phyloP scores from a whole-genome alignment of 257 asterid genomes.

The Forsythia viridissima region DNA sequence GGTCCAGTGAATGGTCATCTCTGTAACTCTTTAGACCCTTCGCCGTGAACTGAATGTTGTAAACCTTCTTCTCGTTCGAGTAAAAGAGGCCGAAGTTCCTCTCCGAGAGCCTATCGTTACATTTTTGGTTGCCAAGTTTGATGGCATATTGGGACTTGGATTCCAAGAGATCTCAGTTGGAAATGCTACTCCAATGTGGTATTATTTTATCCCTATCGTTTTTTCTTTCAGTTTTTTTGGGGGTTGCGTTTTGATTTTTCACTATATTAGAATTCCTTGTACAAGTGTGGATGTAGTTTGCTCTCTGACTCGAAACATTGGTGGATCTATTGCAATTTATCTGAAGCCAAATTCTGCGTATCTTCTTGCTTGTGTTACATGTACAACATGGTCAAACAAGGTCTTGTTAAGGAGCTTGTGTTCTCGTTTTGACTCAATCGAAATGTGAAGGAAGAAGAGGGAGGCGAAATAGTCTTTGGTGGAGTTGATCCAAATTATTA shows the following conservation, averaged over 20 bases:
- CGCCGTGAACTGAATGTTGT: too few species aligned
- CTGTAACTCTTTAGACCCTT: too few species aligned
- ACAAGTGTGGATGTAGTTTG: neutral
- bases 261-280: neutral
- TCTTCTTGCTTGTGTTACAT: constrained; percentile 35
- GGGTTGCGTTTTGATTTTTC: neutral
- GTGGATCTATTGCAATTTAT: constrained; percentile 2
- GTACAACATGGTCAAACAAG: constrained; percentile 93
- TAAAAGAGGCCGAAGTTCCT: too few species aligned
- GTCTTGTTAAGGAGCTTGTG: constrained; percentile 82
- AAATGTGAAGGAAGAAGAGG: constrained; percentile 64
- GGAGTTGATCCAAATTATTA: constrained; percentile 89
- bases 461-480: constrained; percentile 94
- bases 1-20: too few species aligned
- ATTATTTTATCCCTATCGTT: constrained; percentile 10
- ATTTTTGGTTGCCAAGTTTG: constrained; percentile 93
- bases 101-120: constrained; percentile 87
- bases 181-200: constrained; percentile 87
- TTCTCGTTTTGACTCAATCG: constrained; percentile 98
- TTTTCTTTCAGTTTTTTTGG: neutral
- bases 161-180: constrained; percentile 94
- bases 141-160: constrained; percentile 94
- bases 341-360: constrained; percentile 3
- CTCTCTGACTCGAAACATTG: neutral
- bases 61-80: too few species aligned